Conservation (phyloP, 768 basidiomycete species). For the Lenzites betulinus region DNA sequence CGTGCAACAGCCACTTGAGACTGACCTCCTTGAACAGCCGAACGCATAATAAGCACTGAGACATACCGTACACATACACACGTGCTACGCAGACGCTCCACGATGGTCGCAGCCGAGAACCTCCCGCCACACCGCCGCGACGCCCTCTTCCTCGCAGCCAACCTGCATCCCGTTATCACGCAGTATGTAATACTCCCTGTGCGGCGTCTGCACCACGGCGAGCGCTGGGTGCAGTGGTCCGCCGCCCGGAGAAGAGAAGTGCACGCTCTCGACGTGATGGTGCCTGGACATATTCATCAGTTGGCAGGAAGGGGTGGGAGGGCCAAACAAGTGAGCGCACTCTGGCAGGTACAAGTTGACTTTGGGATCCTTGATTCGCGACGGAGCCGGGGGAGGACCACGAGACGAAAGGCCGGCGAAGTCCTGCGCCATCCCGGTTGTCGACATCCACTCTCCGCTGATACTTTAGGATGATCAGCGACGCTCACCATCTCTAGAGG, state of each 20-base stretch:
- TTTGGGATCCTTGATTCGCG: slow-evolving; percentile 27
- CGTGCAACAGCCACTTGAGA: no score
- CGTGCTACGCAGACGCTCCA: background rate
- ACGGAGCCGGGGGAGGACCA: slow-evolving; percentile 4
- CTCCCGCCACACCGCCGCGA: slow-evolving; percentile 61
- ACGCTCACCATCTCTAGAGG: background rate
- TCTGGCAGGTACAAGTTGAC: slow-evolving; percentile 66
- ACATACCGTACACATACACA: background rate
- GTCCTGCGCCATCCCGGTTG: slow-evolving; percentile 71
- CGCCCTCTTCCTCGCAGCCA: slow-evolving; percentile 74
- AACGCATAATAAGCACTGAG: no score
- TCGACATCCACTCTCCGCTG: slow-evolving; percentile 69
- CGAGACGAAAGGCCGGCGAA: slow-evolving; percentile 51
- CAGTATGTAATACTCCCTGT: slow-evolving; percentile 67
- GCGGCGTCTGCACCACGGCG: slow-evolving; percentile 70
- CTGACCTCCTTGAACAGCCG: no score
- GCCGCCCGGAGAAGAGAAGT: slow-evolving; percentile 51
- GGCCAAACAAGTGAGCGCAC: slow-evolving; percentile 39
- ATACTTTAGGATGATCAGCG: slow-evolving; percentile 43
- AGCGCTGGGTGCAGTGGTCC: slow-evolving; percentile 58
- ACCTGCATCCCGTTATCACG: slow-evolving; percentile 78
- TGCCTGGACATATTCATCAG: slow-evolving; percentile 47
- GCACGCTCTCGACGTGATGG: slow-evolving; percentile 76
- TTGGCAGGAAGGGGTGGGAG: background rate
- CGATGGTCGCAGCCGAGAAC: slow-evolving; percentile 51